Conservation (phyloP, 768 basidiomycete genomes). For the Podaxis sp. region DNA sequence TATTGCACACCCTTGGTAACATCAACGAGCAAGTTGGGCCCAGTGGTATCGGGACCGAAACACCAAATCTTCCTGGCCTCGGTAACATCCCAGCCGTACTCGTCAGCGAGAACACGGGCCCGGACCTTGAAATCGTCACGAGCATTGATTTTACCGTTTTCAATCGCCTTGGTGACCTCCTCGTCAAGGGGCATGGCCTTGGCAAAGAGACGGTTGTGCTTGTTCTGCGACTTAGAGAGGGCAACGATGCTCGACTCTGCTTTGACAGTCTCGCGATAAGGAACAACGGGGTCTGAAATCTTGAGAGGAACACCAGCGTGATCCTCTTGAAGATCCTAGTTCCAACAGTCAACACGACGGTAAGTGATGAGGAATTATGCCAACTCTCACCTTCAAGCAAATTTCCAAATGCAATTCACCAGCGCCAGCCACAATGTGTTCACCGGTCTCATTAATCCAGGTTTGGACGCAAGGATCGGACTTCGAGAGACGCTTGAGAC, state of each 20-base stretch:
- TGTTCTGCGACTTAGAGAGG: constrained; percentile 99
- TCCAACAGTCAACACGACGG: constrained; percentile 8
- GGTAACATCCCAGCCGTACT: constrained; percentile 97
- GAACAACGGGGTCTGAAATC: constrained; percentile 96
- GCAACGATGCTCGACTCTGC: constrained; percentile 94
- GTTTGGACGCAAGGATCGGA: constrained; percentile 99
- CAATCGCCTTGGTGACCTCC: constrained; percentile 92
- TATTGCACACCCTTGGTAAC: constrained; percentile 99
- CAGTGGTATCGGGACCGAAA: constrained; percentile 98
- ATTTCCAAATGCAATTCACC: constrained; percentile 99
- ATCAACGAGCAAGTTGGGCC: constrained; percentile 95
- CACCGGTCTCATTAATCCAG: constrained; percentile 88
- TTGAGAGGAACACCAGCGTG: constrained; percentile 99
- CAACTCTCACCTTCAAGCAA: constrained; percentile 79
- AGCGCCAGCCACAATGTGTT: constrained; percentile 99
- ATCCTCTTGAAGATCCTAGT: constrained; percentile 96
- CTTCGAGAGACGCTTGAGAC: constrained; percentile 99
- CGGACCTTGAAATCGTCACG: constrained; percentile 98
- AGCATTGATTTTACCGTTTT: constrained; percentile 77
- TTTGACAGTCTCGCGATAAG: constrained; percentile 97
- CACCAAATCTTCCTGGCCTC: constrained; percentile 99
- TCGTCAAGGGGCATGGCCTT: constrained; percentile 94
- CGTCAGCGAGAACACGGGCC: constrained; percentile 94
- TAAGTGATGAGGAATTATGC: neutral
- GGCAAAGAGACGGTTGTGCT: constrained; percentile 97